Conservation (phyloP, 2,329 filamentous ascomycete genomes). For the Lecanicillium sp. region DNA sequence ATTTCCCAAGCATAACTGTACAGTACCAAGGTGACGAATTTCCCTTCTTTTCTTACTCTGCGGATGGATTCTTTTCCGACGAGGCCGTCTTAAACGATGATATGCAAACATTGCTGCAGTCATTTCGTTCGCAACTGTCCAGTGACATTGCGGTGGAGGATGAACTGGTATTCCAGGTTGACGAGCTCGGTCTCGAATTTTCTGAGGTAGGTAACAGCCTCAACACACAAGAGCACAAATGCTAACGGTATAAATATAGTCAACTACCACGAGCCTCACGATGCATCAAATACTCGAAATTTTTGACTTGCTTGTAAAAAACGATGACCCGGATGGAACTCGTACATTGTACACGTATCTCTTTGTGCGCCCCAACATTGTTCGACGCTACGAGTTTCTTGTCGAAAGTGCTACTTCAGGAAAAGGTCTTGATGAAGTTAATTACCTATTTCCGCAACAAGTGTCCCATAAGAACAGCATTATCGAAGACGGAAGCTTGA, state of each 20-base stretch:
- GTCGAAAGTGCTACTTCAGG: conserved; percentile 33
- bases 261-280: conserved; percentile 26
- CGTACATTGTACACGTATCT: conserved; percentile 34
- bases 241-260: conserved; percentile 23
- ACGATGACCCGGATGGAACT: conserved; percentile 30
- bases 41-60: conserved; percentile 27
- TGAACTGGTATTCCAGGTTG: conserved; percentile 42
- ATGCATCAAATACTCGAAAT: conserved; percentile 33
- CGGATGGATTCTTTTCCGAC: conserved; percentile 37
- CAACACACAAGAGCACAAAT: not conserved
- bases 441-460: conserved; percentile 23
- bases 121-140: conserved; percentile 35
- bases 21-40: conserved; percentile 35
- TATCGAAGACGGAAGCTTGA: not conserved
- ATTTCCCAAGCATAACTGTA: conserved; percentile 30
- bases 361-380: conserved; percentile 29
- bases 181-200: conserved; percentile 45
- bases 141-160: conserved; percentile 36
- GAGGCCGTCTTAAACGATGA: conserved; percentile 31
- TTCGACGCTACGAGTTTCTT: conserved; percentile 29
- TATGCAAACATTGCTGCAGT: conserved; percentile 34
- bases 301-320: conserved; percentile 33
- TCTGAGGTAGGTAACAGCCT: conserved; percentile 31
- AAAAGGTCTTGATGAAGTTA: conserved; percentile 31
- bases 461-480: conserved; percentile 1